Conservation (phyloP, 768 basidiomycete genomes). For the Rhodosporidiobolus odoratus region DNA sequence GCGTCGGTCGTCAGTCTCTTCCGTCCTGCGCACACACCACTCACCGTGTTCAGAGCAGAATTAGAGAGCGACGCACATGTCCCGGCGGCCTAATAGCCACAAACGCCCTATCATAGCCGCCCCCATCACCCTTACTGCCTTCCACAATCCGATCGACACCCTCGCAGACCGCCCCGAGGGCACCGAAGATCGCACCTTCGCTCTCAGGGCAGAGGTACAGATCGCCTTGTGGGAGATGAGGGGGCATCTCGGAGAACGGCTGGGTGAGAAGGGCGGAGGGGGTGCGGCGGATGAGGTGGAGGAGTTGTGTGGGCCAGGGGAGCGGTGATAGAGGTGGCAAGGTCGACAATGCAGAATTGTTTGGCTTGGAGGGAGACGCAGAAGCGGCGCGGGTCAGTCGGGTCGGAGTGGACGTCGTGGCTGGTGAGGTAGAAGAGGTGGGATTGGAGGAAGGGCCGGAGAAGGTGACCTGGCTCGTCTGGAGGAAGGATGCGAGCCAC, state of each 20-base stretch:
- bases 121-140: background rate
- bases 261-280: conserved; percentile 52
- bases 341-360: background rate
- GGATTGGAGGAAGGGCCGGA: background rate
- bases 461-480: no score
- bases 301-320: conserved; percentile 22
- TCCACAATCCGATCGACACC: conserved; percentile 65
- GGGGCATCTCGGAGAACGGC: conserved; percentile 70
- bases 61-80: conserved; percentile 15
- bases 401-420: conserved; percentile 51
- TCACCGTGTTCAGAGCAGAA: background rate
- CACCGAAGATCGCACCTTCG: conserved; percentile 70
- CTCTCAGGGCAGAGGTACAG: conserved; percentile 77
- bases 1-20: background rate
- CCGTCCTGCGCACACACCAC: no score
- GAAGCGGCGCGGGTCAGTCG: conserved; percentile 50
- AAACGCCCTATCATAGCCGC: conserved; percentile 55
- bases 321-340: background rate
- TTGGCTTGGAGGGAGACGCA: conserved; percentile 17
- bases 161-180: conserved; percentile 76
- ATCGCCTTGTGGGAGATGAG: conserved; percentile 66
- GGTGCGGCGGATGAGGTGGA: conserved; percentile 5
- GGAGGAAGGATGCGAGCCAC: conserved; percentile 6
- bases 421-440: conserved; percentile 53
- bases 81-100: conserved; percentile 84